Conservation (phyloP, 345 rosid genomes). For the Euphorbia peplus region DNA sequence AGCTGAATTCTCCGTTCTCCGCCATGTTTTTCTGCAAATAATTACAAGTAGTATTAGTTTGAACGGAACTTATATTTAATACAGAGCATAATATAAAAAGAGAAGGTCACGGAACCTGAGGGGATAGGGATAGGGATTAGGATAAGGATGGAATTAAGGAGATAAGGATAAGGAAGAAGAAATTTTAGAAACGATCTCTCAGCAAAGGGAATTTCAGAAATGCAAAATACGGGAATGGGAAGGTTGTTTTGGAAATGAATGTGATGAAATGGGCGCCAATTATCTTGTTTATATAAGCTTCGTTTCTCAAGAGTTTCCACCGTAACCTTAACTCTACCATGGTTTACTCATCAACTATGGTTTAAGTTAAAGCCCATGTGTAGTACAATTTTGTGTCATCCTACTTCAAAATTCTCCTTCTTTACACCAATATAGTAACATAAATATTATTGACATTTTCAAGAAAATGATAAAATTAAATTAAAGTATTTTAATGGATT, state of each 20-base stretch:
- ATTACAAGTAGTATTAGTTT: neutral
- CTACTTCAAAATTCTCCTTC: too few relatives aligned
- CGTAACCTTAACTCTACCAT: constrained; percentile 10
- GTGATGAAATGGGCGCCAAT: neutral
- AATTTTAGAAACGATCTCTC: neutral
- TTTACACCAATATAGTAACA: too few relatives aligned
- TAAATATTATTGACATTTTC: too few relatives aligned
- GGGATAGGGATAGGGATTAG: neutral
- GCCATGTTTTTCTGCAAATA: constrained; percentile 11
- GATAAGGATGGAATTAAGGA: neutral
- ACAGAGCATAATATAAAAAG: neutral
- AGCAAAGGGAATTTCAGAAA: neutral
- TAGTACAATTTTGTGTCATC: too few relatives aligned
- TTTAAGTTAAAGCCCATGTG: too few relatives aligned
- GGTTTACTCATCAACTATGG: constrained; percentile 15
- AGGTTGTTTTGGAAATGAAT: neutral
- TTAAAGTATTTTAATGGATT: too few relatives aligned
- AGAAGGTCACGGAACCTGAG: neutral
- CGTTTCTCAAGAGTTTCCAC: constrained; percentile 1
- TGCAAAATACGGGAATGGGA: neutral
- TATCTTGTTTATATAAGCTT: neutral
- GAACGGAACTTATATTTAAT: neutral
- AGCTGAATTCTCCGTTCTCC: constrained; percentile 31
- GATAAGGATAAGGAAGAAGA: neutral
- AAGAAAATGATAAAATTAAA: too few relatives aligned